Base-by-base conservation (phyloP, 2,329 filamentous ascomycete genomes). In the Sclerotinia spermophila region DNA sequence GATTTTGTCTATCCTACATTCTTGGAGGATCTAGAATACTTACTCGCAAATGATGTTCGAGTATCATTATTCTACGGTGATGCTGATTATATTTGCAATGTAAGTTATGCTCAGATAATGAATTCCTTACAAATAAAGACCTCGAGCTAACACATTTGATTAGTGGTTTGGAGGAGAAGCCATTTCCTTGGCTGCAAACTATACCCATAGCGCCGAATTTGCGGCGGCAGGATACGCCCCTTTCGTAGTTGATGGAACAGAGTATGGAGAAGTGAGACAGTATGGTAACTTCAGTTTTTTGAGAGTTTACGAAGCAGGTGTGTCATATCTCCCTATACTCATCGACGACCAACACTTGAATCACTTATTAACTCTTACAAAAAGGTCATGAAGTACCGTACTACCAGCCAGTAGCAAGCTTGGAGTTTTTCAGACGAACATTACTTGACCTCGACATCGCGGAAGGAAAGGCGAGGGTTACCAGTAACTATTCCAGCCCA, bases 1-100 rank as follows among this genome's bases (percentile, higher is more conserved):
- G 90, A 92, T 78, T 87, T 86, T 72, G 84, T 88, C 59, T 90
- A 88, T 77, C 86, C 86, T 13, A 87, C 87, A 74, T 86, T 89
- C 79, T 80, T 83, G 35, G 73, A 81, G 76, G 78, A 84, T 70
- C 77, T 85, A 2, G 82, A 84, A 68, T 77, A 80, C 61, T 79
- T 84, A 61, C 80, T 85, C 73, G 80, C 83, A 15, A 83, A 79
- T 0, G 83, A 82, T 72, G 83, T 87, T 7, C 83, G 82, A 30
- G 84, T 89, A 10, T 83, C 71, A 24, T 35, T 90, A 59, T 82
- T 87, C 71, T 87, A 89, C 76, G 87, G 87, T 19, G 87, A 90
- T 74, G 84, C 75, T 8, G 76, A 77, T 68, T 76, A 74, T 61
- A 74, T 76, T 19, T 77, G 75, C 27, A 76, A 75, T 45, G 72